Percentiles rank a stretch among this genome's conserved stretches.
These are phyloP conservation scores for Leishmania lainsoni DNA, from an alignment of 208 protist species.

Conservation along the genomic window DNA sequence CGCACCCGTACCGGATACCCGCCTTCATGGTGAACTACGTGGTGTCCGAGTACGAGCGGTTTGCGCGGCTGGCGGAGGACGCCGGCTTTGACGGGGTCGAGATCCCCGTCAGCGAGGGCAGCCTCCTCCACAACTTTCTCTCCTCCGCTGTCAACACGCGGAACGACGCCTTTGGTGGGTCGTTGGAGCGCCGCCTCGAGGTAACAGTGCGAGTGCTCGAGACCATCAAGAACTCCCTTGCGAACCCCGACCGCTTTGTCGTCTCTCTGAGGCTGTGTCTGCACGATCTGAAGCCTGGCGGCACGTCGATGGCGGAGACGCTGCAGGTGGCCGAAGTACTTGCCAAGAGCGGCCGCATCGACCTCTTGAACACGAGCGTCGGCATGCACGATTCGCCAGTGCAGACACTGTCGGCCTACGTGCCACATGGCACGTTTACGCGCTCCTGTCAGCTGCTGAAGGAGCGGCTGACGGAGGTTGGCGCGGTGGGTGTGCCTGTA, in stretches of 20 bases:
- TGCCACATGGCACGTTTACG: slow-evolving; percentile 89
- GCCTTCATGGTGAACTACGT: slow-evolving; percentile 64
- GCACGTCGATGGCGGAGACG: slow-evolving; percentile 86
- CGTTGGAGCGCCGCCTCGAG: slow-evolving; percentile 85
- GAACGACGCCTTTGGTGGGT: slow-evolving; percentile 72
- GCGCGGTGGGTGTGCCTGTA: slow-evolving; percentile 65
- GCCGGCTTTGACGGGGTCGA: slow-evolving; percentile 96
- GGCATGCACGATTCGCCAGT: slow-evolving; percentile 96
- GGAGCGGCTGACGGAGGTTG: slow-evolving; percentile 41
- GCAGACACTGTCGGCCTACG: slow-evolving; percentile 91
- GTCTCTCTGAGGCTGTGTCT: slow-evolving; percentile 93
- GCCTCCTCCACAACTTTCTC: slow-evolving; percentile 95
- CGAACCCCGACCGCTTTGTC: slow-evolving; percentile 71
- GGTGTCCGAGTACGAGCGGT: slow-evolving; percentile 86
- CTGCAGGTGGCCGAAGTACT: slow-evolving; percentile 74
- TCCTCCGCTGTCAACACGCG: slow-evolving; percentile 88
- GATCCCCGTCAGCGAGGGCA: slow-evolving; percentile 93
- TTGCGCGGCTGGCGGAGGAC: slow-evolving; percentile 89
- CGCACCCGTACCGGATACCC: slow-evolving; percentile 64
- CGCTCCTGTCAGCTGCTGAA: slow-evolving; percentile 74
- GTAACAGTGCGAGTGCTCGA: slow-evolving; percentile 88
- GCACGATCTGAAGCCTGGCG: slow-evolving; percentile 89
- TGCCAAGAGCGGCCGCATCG: slow-evolving; percentile 72
- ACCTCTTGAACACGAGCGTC: slow-evolving; percentile 94
- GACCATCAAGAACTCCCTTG: slow-evolving; percentile 46